Conservation (phyloP, 2,329 filamentous ascomycete genomes). For the Neonectria faginata region DNA sequence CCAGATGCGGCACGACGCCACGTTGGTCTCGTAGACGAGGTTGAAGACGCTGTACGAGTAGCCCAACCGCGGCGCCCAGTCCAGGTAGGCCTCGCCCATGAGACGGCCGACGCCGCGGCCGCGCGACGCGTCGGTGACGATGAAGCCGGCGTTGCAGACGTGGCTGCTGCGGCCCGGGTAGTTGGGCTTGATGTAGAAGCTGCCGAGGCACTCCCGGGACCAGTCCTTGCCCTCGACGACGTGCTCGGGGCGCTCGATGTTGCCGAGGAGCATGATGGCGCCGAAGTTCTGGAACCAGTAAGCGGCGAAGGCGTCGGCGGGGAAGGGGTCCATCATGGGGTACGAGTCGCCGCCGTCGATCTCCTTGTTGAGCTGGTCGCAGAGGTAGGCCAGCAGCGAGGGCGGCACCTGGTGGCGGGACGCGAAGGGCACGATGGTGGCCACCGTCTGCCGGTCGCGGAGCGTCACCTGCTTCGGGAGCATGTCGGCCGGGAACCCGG, state of each 20-base stretch:
- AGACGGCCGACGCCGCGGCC: constrained; percentile 80
- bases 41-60: constrained; percentile 96
- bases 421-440: constrained; percentile 85
- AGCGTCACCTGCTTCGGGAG: constrained; percentile 82
- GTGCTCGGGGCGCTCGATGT: constrained; percentile 73
- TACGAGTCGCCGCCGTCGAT: constrained; percentile 94
- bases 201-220: constrained; percentile 84
- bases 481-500: constrained; percentile 76
- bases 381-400: constrained; percentile 80
- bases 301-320: constrained; percentile 78
- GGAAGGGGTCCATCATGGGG: constrained; percentile 83
- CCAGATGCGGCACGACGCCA: constrained; percentile 91
- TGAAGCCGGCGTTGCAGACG: constrained; percentile 86
- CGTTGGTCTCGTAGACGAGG: constrained; percentile 92
- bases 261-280: constrained; percentile 86
- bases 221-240: constrained; percentile 74
- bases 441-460: constrained; percentile 84
- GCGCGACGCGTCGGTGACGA: constrained; percentile 78
- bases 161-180: constrained; percentile 92
- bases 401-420: constrained; percentile 81
- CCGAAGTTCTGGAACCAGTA: constrained; percentile 96
- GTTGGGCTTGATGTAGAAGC: constrained; percentile 95
- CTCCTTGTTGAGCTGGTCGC: constrained; percentile 87
- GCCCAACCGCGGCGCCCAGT: constrained; percentile 83
- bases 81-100: constrained; percentile 81